Conservation (phyloP, 345 rosid species). For the Lenwebbia sp. region DNA sequence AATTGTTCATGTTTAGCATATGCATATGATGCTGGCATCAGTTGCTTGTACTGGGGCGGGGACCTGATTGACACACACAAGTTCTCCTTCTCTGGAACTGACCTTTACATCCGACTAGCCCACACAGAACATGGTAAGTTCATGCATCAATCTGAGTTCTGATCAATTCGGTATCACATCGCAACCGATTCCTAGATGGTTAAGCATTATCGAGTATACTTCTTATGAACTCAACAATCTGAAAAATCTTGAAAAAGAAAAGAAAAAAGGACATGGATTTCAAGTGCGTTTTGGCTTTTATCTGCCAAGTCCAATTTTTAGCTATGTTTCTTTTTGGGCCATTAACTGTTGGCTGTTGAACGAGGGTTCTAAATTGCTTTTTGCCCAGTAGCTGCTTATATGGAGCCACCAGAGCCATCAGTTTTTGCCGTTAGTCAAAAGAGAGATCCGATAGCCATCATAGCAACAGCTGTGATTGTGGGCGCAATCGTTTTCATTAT, state of each 20-base stretch:
- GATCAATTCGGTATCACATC: background rate
- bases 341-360: no score
- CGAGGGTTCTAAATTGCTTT: no score
- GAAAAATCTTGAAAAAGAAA: no score
- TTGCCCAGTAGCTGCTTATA: no score
- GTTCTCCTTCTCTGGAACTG: background rate
- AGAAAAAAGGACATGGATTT: no score
- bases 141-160: no score
- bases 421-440: no score
- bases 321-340: no score
- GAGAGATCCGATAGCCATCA: background rate
- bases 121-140: conserved; percentile 3
- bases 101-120: conserved; percentile 5
- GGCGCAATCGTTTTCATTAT: background rate
- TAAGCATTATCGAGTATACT: background rate
- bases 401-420: no score
- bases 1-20: conserved; percentile 25
- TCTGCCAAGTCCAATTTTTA: no score
- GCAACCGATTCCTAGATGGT: background rate
- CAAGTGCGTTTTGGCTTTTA: no score
- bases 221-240: no score
- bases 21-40: conserved; percentile 5
- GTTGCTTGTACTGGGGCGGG: conserved; percentile 9
- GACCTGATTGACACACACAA: conserved; percentile 4
- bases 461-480: background rate